phyloP scores from a whole-genome alignment of 2,329 filamentous ascomycete species.

The Periconia macrospinosa region DNA sequence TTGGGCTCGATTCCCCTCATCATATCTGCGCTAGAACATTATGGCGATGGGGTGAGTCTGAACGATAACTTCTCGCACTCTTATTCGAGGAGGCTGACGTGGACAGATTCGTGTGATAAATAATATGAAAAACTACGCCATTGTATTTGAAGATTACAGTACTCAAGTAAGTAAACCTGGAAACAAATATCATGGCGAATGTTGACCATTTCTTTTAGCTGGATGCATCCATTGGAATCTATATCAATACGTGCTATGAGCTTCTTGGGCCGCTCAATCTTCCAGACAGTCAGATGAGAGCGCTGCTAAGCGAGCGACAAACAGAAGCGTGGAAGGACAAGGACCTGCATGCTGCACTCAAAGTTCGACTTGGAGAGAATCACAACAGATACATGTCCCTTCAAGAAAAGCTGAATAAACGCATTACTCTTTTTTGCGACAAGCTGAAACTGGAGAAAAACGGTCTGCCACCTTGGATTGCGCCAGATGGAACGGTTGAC shows the following conservation, averaged over 20 bases:
- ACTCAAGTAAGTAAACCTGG: not conserved
- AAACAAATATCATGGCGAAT: not conserved
- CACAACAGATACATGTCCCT: constrained; percentile 1
- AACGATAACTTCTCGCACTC: not conserved
- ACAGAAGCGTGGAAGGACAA: constrained; percentile 1
- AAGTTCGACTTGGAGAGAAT: constrained; percentile 2
- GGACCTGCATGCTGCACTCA: not conserved
- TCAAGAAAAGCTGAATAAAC: constrained; percentile 6
- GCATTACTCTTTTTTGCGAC: constrained; percentile 6
- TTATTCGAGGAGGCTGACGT: not conserved
- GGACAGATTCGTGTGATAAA: constrained; percentile 8
- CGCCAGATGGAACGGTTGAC: constrained; percentile 3
- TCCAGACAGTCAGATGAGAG: constrained; percentile 6
- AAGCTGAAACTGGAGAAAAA: constrained; percentile 9
- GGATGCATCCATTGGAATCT: constrained; percentile 1
- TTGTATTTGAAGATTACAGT: constrained; percentile 7
- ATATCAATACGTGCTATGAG: constrained; percentile 11
- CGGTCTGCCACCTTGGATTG: constrained; percentile 4
- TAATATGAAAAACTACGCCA: constrained; percentile 11
- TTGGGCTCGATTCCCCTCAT: constrained; percentile 16
- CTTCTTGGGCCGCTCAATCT: constrained; percentile 9
- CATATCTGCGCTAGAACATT: constrained; percentile 8
- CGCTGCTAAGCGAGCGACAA: constrained; percentile 3
- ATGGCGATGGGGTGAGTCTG: constrained; percentile 8
- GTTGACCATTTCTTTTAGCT: not conserved